Base-by-base conservation (phyloP, 768 basidiomycete genomes). In the Myochromella boudieri region DNA sequence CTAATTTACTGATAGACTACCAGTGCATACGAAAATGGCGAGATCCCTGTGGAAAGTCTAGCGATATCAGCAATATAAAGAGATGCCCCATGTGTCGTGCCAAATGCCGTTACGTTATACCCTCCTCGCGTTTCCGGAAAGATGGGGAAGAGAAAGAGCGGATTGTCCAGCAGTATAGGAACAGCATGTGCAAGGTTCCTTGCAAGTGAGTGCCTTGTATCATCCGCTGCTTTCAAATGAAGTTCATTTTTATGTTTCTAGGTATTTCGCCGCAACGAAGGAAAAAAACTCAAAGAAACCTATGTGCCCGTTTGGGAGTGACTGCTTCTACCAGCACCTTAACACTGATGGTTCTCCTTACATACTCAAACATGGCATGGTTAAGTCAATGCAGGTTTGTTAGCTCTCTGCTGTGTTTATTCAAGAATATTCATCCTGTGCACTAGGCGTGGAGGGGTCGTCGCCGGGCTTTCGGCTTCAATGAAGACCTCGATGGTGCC, bases 21-120 rank as follows among this genome's bases (percentile, higher is more conserved):
- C 54, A 90, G 85, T 92, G 90, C 60, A 87, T 92, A 49, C 82
- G 81, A 34, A 78, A 80, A 56, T 92, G 90, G 90, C 80, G 90
- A 21, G 79, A 80, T 52, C 76, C 76, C n/a, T 58, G 63, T 7
- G 76, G 71, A 15, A 84, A 81, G 60, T 67, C 70, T 2, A 60
- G 61, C 1, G 84, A 82, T 44, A 61, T 79, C 5, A 61, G 79
- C 18, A 81, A 76, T 42, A 83, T 76, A 52, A 91, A 91, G 70
- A 81, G 76, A 34, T 92, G 90, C 58, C 89, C 90, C 0, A 81
- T 87, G 68, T 91, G 89, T 59, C 83, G 90, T 25, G 62, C 74
- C 2, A 57, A 72, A 3, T 85, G 87, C 32, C 77, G 73, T 38
- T 90, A 84, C 51, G 78, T 89, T 25, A 84, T 78, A 9, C 89